phyloP scores from a whole-genome alignment of 331 rosid genomes.

The Spiraea crenata region DNA sequence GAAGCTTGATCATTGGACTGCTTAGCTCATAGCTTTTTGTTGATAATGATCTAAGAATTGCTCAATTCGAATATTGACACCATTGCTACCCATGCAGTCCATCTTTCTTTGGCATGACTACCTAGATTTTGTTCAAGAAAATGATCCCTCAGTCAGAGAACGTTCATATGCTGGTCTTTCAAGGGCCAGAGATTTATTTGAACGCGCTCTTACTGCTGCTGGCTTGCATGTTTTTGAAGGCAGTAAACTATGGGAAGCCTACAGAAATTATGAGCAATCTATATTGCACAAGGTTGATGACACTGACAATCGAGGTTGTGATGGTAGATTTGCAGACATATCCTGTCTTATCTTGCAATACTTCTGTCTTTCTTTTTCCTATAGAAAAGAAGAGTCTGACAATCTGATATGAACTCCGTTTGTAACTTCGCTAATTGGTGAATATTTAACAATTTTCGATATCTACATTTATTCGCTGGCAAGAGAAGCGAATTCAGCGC shows the following conservation, averaged over 20 bases:
- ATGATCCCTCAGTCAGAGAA: constrained; percentile 52
- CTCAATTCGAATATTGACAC: constrained; percentile 14
- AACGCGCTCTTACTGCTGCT: constrained; percentile 77
- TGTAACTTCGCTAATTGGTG: not conserved
- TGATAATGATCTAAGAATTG: constrained; percentile 17
- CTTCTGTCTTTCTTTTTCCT: not conserved
- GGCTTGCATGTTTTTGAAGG: constrained; percentile 89
- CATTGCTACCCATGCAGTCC: constrained; percentile 58
- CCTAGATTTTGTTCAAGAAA: constrained; percentile 57
- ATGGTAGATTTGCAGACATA: not conserved
- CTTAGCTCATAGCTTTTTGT: not conserved
- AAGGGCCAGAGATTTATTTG: constrained; percentile 75
- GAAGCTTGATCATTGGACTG: not conserved
- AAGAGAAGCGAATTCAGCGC: constrained; percentile 68
- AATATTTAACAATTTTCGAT: not conserved
- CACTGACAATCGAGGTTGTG: constrained; percentile 58
- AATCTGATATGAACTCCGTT: not conserved
- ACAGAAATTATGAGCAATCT: constrained; percentile 70
- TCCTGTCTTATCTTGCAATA: not conserved
- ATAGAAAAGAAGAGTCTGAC: not conserved
- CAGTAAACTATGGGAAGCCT: constrained; percentile 74
- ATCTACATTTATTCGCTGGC: constrained; percentile 48
- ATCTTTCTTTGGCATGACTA: constrained; percentile 77
- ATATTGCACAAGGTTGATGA: constrained; percentile 47
- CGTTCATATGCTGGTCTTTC: constrained; percentile 58